phyloP scores from a whole-genome alignment of 495 filamentous ascomycete species.

The Aspergillus sparsus region DNA sequence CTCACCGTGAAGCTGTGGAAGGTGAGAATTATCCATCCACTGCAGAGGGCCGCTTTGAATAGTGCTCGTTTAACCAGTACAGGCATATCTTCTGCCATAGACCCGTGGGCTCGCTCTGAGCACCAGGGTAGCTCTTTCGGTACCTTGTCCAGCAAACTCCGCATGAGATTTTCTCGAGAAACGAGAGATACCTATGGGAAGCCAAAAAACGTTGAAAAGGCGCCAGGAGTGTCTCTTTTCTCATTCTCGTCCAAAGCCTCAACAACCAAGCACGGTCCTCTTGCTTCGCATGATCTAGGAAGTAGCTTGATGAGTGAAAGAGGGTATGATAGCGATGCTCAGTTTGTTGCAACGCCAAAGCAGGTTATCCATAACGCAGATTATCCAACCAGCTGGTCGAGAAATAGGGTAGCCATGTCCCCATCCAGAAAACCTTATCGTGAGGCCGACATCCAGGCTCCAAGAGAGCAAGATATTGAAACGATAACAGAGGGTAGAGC shows the following conservation, averaged over 20 bases:
- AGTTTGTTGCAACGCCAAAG: slow-evolving; percentile 38
- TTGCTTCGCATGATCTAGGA: slow-evolving; percentile 27
- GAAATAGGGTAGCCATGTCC: slow-evolving; percentile 13
- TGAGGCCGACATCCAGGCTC: slow-evolving; percentile 9
- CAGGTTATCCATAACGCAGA: slow-evolving; percentile 17
- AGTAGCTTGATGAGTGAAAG: slow-evolving; percentile 45
- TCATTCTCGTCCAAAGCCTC: slow-evolving; percentile 29
- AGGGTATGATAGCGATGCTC: slow-evolving; percentile 51
- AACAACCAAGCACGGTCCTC: slow-evolving; percentile 8
- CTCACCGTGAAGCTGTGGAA: slow-evolving; percentile 15
- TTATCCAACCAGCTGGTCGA: slow-evolving; percentile 1
- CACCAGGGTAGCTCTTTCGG: slow-evolving; percentile 17
- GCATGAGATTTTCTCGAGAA: slow-evolving; percentile 41
- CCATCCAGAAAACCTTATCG: slow-evolving; percentile 16
- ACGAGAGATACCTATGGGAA: slow-evolving; percentile 22
- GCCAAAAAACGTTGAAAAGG: slow-evolving; percentile 16
- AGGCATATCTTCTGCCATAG: slow-evolving; percentile 18
- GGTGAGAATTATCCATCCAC: slow-evolving; percentile 10
- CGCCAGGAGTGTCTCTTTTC: slow-evolving; percentile 18
- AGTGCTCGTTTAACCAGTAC: slow-evolving; percentile 5
- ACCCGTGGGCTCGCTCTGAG: slow-evolving; percentile 7
- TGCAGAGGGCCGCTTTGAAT: neutral
- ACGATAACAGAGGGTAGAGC: slow-evolving; percentile 8
- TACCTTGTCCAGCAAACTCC: slow-evolving; percentile 36
- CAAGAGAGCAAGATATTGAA: slow-evolving; percentile 10